Conservation (phyloP, 352 stramenopile species). For the Lagenidium giganteum region DNA sequence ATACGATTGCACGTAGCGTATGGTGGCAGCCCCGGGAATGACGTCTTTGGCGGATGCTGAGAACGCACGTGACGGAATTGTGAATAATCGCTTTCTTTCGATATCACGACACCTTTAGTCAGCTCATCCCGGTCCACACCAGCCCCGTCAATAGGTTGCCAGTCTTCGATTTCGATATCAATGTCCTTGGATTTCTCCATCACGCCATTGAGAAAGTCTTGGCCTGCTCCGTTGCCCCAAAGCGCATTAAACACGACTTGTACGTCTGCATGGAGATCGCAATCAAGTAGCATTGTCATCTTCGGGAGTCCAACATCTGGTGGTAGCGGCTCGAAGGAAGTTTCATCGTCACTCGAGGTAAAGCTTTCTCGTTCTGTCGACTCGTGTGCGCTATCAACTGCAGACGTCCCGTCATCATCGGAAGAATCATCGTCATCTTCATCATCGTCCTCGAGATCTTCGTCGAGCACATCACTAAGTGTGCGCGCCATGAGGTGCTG, state of each 20-base stretch:
- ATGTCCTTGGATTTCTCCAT: constrained; percentile 66
- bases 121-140: constrained; percentile 20
- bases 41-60: constrained; percentile 55
- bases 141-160: constrained; percentile 35
- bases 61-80: constrained; percentile 36
- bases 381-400: constrained; percentile 1
- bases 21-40: constrained; percentile 47
- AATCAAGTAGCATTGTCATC: constrained; percentile 67
- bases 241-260: constrained; percentile 61
- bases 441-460: constrained; percentile 41
- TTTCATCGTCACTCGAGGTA: constrained; percentile 41
- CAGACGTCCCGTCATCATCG: too few relatives aligned
- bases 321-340: constrained; percentile 51
- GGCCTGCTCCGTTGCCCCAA: constrained; percentile 51
- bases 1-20: constrained; percentile 42
- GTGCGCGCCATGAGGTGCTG: constrained; percentile 16
- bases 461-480: constrained; percentile 1
- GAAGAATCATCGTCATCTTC: constrained; percentile 4
- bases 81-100: constrained; percentile 43
- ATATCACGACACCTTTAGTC: constrained; percentile 35
- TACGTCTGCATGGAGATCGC: constrained; percentile 56
- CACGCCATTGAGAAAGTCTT: constrained; percentile 38
- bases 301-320: constrained; percentile 45
- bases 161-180: constrained; percentile 56
- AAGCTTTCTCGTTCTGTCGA: constrained; percentile 24